Conservation (phyloP, 2,329 filamentous ascomycete species). For the Hypomyces rosellus region DNA sequence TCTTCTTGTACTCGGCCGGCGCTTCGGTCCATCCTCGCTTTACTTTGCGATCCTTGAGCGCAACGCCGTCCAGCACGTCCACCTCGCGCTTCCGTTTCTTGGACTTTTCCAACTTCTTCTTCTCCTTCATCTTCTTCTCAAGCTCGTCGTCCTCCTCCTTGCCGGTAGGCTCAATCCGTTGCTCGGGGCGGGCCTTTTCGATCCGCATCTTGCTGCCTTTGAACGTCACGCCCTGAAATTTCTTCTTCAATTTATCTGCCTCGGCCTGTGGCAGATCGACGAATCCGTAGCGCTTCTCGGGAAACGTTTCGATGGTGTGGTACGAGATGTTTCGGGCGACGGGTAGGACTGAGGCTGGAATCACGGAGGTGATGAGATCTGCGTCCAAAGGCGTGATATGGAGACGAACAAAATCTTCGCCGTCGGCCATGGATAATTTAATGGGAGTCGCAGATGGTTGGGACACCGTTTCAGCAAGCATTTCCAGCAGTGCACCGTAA, state of each 20-base stretch:
- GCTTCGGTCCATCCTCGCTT: conserved; percentile 86
- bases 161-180: conserved; percentile 28
- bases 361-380: conserved; percentile 63
- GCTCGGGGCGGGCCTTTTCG: conserved; percentile 65
- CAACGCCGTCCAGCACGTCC: conserved; percentile 57
- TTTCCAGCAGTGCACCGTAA: background rate
- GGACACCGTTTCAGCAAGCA: background rate
- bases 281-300: conserved; percentile 85
- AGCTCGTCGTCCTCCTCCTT: conserved; percentile 29
- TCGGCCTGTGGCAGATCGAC: conserved; percentile 75
- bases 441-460: background rate
- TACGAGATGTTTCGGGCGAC: conserved; percentile 78
- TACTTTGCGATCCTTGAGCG: conserved; percentile 69
- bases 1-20: conserved; percentile 41
- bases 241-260: conserved; percentile 86
- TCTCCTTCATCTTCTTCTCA: conserved; percentile 22
- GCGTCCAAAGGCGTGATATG: conserved; percentile 84
- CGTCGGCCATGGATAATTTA: conserved; percentile 8
- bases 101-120: conserved; percentile 28
- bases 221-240: conserved; percentile 78
- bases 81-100: conserved; percentile 47
- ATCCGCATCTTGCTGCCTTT: conserved; percentile 81
- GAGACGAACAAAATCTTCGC: conserved; percentile 40
- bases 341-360: conserved; percentile 61
- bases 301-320: conserved; percentile 78